Percentiles rank a stretch among this genome's conserved stretches.
phyloP scores from a whole-genome alignment of 345 rosid genomes.

The Acer negundo region DNA sequence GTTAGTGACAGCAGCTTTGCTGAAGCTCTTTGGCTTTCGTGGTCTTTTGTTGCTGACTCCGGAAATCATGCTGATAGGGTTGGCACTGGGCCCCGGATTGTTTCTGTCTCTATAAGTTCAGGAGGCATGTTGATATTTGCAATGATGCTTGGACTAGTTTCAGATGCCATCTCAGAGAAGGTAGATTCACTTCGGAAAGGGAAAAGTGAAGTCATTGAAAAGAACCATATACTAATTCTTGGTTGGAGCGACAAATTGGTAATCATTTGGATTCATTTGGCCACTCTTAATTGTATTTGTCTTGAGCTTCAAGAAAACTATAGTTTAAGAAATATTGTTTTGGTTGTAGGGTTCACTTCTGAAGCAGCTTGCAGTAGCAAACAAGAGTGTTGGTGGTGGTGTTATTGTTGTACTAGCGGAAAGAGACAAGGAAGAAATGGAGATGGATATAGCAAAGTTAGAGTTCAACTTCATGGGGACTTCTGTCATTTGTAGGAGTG shows the following conservation, averaged over 20 bases:
- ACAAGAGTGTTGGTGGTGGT: constrained; percentile 90
- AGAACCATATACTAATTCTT: constrained; percentile 77
- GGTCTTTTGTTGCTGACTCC: constrained; percentile 93
- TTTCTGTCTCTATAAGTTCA: constrained; percentile 85
- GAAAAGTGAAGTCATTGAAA: constrained; percentile 93
- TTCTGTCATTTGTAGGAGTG: constrained; percentile 90
- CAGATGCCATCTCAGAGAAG: constrained; percentile 92
- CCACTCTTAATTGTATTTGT: neutral
- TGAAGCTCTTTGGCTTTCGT: constrained; percentile 91
- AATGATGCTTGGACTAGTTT: constrained; percentile 95
- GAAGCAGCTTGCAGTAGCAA: constrained; percentile 94
- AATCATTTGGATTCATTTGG: constrained; percentile 12
- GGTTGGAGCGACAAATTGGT: constrained; percentile 99
- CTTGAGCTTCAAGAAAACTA: neutral
- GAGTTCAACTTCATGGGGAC: constrained; percentile 95
- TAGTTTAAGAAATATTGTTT: constrained; percentile 10
- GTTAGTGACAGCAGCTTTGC: constrained; percentile 78
- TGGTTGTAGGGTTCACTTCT: constrained; percentile 78
- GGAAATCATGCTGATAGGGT: constrained; percentile 87
- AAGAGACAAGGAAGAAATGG: constrained; percentile 97
- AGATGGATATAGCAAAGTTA: constrained; percentile 77
- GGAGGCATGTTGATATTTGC: constrained; percentile 96
- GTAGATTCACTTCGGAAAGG: constrained; percentile 92
- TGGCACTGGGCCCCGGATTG: constrained; percentile 79
- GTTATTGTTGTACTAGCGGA: constrained; percentile 86